Conservation (phyloP, 2,329 filamentous ascomycete genomes). For the Curvularia sp. region DNA sequence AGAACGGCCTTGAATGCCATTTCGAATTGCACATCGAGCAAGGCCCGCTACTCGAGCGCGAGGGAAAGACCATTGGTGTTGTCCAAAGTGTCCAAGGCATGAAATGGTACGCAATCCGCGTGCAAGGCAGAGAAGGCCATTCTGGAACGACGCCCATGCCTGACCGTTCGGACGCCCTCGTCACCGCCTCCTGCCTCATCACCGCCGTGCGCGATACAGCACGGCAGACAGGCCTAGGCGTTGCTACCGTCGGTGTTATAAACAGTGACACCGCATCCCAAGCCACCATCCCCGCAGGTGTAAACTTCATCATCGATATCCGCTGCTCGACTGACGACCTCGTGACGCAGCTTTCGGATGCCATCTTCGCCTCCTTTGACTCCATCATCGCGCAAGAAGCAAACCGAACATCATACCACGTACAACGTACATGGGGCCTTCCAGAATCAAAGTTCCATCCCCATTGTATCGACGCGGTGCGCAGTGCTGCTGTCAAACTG, state of each 20-base stretch:
- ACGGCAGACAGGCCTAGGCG: constrained; percentile 26
- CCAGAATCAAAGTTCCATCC: constrained; percentile 36
- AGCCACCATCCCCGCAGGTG: constrained; percentile 39
- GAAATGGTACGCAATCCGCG: constrained; percentile 64
- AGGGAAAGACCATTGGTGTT: constrained; percentile 67
- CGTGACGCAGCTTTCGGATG: constrained; percentile 32
- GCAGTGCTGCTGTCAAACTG: constrained; percentile 24
- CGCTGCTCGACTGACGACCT: constrained; percentile 37
- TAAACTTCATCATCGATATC: constrained; percentile 40
- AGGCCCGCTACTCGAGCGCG: constrained; percentile 72
- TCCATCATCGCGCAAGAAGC: constrained; percentile 28
- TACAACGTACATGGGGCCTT: constrained; percentile 36
- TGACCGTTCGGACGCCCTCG: constrained; percentile 57
- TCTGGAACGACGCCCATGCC: constrained; percentile 71
- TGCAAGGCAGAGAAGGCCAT: constrained; percentile 45
- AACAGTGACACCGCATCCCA: constrained; percentile 39
- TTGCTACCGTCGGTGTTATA: constrained; percentile 42
- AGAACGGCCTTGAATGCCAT: constrained; percentile 71
- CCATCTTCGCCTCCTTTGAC: constrained; percentile 33
- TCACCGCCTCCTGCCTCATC: constrained; percentile 38
- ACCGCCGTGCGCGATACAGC: constrained; percentile 36
- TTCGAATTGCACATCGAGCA: constrained; percentile 88
- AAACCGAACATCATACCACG: constrained; percentile 31
- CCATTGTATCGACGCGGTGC: constrained; percentile 31
- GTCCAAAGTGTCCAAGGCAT: constrained; percentile 77